Conservation (phyloP, 768 basidiomycete species). For the Termitomyces eurrhizus region DNA sequence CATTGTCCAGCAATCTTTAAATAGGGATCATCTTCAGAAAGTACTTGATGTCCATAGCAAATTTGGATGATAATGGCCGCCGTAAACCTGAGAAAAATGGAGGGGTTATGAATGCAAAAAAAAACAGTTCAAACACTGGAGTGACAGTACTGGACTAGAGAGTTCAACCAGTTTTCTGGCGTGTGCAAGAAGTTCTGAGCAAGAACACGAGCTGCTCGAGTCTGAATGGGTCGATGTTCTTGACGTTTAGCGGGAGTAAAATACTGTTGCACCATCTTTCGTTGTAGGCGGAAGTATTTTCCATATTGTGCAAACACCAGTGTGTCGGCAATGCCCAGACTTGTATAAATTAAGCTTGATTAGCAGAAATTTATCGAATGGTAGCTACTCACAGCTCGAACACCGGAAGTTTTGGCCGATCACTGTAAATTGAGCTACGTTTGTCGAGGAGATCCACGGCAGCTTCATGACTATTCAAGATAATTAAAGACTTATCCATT, state of each 20-base stretch:
- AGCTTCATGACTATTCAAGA: constrained; percentile 22
- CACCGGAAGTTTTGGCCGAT: constrained; percentile 17
- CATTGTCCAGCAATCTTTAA: constrained; percentile 17
- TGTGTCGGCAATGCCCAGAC: constrained; percentile 15
- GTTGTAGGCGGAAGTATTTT: constrained; percentile 19
- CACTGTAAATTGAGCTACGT: constrained; percentile 24
- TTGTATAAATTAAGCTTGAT: constrained; percentile 3
- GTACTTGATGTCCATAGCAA: constrained; percentile 21
- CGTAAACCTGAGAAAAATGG: constrained; percentile 17
- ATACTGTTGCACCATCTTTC: constrained; percentile 17
- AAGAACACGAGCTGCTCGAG: constrained; percentile 28
- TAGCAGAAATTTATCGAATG: background rate
- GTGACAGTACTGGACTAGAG: constrained; percentile 3
- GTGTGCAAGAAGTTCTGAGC: constrained; percentile 22
- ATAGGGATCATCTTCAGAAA: constrained; percentile 20
- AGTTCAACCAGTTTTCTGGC: constrained; percentile 16
- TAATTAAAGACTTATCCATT: constrained; percentile 22
- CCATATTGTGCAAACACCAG: constrained; percentile 21
- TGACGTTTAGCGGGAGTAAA: constrained; percentile 19
- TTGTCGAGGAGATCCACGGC: constrained; percentile 26
- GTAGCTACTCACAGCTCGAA: constrained; percentile 16
- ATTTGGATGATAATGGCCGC: constrained; percentile 21
- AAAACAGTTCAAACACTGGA: background rate
- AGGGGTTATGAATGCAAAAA: background rate
- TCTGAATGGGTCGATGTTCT: constrained; percentile 24